Conservation (phyloP, 73 alveolate species). For the Blepharisma stoltei region DNA sequence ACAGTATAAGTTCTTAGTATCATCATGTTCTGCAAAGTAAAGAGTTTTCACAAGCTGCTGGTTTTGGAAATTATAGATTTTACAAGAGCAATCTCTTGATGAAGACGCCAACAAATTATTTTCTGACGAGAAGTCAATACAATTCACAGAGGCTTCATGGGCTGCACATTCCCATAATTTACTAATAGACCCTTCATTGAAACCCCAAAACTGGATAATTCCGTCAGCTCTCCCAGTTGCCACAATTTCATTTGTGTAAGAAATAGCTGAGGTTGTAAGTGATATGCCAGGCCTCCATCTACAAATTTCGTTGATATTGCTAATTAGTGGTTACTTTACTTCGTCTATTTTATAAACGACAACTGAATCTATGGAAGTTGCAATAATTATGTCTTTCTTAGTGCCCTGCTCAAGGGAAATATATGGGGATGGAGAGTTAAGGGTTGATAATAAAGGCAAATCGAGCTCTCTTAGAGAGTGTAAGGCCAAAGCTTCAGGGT, state of each 20-base stretch:
- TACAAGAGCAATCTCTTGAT: conserved; percentile 28
- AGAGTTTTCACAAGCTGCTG: conserved; percentile 25
- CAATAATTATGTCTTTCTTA: conserved; percentile 1
- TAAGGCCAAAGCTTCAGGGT: background rate
- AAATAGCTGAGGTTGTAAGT: background rate
- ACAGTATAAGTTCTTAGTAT: conserved; percentile 32
- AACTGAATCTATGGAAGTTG: background rate
- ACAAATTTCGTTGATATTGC: background rate
- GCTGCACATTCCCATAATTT: background rate
- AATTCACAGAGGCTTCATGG: conserved; percentile 27
- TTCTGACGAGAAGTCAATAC: conserved; percentile 36
- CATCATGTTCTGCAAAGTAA: conserved; percentile 30
- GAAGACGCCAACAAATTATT: conserved; percentile 31
- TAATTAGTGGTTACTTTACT: background rate
- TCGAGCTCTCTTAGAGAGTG: conserved; percentile 2
- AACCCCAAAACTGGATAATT: background rate
- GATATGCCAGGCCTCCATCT: background rate
- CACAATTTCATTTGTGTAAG: background rate
- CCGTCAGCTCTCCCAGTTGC: background rate
- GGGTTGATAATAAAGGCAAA: background rate
- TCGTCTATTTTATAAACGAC: background rate
- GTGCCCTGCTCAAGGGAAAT: background rate
- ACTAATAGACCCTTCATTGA: background rate
- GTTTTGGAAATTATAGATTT: conserved; percentile 3
- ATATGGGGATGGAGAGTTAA: background rate